Evolutionary conservation across 495 filamentous ascomycete genomes (phyloP).

Genomic region (Trichoderma reesei): DNA sequence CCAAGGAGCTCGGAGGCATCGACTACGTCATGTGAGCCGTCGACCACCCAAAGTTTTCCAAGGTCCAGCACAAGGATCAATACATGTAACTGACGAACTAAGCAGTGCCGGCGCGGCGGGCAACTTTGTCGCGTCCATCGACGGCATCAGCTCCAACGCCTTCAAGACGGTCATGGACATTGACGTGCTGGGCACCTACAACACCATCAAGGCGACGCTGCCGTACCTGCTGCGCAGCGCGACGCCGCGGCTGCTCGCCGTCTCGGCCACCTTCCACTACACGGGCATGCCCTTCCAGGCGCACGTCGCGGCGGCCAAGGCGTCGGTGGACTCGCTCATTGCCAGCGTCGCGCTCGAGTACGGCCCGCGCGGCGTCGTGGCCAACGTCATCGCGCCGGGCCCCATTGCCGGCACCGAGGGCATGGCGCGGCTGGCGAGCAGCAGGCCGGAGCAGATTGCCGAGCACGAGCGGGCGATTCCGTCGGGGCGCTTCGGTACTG

Average conservation of each 20-base stretch:
- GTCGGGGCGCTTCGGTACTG: slow-evolving; percentile 61
- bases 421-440: slow-evolving; percentile 42
- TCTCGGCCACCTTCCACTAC: slow-evolving; percentile 86
- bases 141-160: slow-evolving; percentile 70
- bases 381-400: slow-evolving; percentile 78
- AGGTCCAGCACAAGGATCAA: no score
- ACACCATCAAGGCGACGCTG: slow-evolving; percentile 86
- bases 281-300: slow-evolving; percentile 70
- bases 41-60: no score
- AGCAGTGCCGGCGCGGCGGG: slow-evolving; percentile 83
- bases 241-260: slow-evolving; percentile 60
- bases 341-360: slow-evolving; percentile 71
- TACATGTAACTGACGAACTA: slow-evolving; percentile 12
- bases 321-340: slow-evolving; percentile 76
- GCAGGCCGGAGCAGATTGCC: slow-evolving; percentile 23
- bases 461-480: slow-evolving; percentile 39
- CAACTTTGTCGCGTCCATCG: slow-evolving; percentile 87
- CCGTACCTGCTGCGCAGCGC: slow-evolving; percentile 70
- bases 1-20: slow-evolving; percentile 70
- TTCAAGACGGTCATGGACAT: slow-evolving; percentile 97
- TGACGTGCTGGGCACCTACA: slow-evolving; percentile 85
- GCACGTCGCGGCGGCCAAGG: slow-evolving; percentile 84
- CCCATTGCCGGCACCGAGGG: slow-evolving; percentile 61
- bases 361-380: slow-evolving; percentile 79
- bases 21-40: slow-evolving; percentile 81